Evolutionary conservation across 2,329 filamentous ascomycete genomes (phyloP).

Genomic region (Aspergillus texensis): DNA sequence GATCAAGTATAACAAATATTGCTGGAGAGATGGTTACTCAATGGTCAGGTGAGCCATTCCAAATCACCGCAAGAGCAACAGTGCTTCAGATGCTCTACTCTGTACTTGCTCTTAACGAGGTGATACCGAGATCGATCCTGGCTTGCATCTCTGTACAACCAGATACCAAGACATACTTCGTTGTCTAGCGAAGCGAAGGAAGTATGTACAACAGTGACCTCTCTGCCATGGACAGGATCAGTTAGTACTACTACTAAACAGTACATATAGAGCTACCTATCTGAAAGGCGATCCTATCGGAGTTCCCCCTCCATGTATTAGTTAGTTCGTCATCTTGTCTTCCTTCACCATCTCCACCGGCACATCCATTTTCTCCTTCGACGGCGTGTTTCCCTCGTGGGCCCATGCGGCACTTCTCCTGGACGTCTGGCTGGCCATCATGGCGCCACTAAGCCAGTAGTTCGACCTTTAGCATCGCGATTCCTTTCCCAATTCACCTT

Average conservation of each 20-base stretch:
- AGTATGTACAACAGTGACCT: too few relatives aligned
- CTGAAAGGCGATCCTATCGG: background rate
- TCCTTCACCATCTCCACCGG: conserved; percentile 11
- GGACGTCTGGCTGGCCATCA: conserved; percentile 6
- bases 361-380: conserved; percentile 6
- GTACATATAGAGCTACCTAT: background rate
- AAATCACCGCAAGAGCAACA: background rate
- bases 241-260: background rate
- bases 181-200: background rate
- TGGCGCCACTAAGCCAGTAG: conserved; percentile 7
- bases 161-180: background rate
- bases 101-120: background rate
- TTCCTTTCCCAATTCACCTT: conserved; percentile 4
- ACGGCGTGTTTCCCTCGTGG: conserved; percentile 18
- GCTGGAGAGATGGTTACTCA: background rate
- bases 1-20: background rate
- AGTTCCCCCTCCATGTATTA: background rate
- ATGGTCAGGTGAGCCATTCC: background rate
- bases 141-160: background rate
- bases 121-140: background rate
- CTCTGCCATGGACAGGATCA: background rate
- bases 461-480: conserved; percentile 1
- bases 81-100: background rate
- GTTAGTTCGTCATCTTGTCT: background rate
- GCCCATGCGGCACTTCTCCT: conserved; percentile 20